A percentile compares a stretch with the other conserved stretches of the same genome.
These are phyloP conservation scores for Zelonia costaricensis DNA, from an alignment of 208 protist genomes.

Conservation along the genomic window DNA sequence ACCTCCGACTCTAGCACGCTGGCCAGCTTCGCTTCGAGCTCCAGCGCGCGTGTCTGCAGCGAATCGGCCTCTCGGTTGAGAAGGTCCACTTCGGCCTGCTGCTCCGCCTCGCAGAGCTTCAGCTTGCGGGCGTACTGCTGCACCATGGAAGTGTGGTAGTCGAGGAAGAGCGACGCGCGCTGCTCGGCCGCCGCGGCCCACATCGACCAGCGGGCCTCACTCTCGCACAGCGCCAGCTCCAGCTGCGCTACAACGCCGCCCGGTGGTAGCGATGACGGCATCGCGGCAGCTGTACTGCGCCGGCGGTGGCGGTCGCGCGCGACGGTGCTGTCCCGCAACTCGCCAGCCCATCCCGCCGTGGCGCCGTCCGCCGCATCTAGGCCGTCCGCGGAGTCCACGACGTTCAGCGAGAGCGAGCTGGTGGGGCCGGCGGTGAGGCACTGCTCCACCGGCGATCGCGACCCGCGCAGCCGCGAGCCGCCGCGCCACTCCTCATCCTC, in stretches of 20 bases:
- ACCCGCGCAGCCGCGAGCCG: conserved; percentile 7
- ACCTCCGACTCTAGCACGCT: background rate
- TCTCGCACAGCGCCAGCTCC: conserved; percentile 12
- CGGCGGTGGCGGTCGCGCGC: background rate
- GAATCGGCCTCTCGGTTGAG: conserved; percentile 6
- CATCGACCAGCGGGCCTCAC: conserved; percentile 2
- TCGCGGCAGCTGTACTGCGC: background rate
- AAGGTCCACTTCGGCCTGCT: background rate
- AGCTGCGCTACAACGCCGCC: no score
- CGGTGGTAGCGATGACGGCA: no score
- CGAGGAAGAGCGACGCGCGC: background rate
- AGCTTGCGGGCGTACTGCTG: conserved; percentile 1
- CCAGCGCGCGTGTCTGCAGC: conserved; percentile 15
- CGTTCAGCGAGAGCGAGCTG: conserved; percentile 17
- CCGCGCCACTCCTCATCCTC: conserved; percentile 18
- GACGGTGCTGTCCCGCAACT: conserved; percentile 8
- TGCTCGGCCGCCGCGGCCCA: conserved; percentile 12
- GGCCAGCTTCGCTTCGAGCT: conserved; percentile 1
- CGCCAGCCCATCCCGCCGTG: background rate
- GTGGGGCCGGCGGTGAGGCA: conserved; percentile 27
- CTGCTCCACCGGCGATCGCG: conserved; percentile 17
- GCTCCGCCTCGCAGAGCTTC: conserved; percentile 6
- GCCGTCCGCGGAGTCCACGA: conserved; percentile 11
- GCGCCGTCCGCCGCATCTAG: conserved; percentile 5
- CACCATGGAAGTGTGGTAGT: conserved; percentile 5